phyloP scores from a whole-genome alignment of 345 rosid genomes.

The Arabis alpina region DNA sequence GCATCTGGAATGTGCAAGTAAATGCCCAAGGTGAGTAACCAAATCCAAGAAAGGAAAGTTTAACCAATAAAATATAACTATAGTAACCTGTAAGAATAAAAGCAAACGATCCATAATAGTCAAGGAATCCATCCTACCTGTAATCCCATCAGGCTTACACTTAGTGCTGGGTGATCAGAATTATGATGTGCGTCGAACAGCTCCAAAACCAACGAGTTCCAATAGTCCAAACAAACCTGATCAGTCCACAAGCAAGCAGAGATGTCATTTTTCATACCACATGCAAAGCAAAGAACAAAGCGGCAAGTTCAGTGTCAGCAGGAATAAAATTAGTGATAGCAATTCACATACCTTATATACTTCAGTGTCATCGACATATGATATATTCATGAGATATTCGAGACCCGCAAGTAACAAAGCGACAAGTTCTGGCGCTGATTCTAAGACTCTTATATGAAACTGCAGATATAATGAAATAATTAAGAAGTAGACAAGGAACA shows the following conservation, averaged over 20 bases:
- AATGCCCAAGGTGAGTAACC: constrained; percentile 27
- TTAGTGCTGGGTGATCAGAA: constrained; percentile 76
- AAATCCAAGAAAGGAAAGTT: constrained; percentile 24
- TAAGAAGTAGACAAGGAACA: constrained; percentile 16
- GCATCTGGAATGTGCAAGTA: constrained; percentile 55
- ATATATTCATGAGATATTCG: constrained; percentile 85
- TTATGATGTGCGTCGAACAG: constrained; percentile 86
- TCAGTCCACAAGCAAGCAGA: constrained; percentile 31
- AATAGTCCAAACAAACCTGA: constrained; percentile 99
- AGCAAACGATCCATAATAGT: not conserved
- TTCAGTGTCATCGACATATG: constrained; percentile 98
- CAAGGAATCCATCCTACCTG: constrained; percentile 57
- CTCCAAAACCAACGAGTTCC: constrained; percentile 92
- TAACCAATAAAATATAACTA: constrained; percentile 18
- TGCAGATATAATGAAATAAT: constrained; percentile 35
- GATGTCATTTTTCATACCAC: constrained; percentile 16
- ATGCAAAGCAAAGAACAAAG: not conserved
- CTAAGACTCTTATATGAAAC: constrained; percentile 87
- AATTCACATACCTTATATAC: constrained; percentile 84
- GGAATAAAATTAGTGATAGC: not conserved
- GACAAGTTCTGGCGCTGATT: constrained; percentile 70
- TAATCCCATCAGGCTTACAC: constrained; percentile 76
- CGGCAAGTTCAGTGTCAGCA: too few species aligned
- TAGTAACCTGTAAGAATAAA: not conserved
- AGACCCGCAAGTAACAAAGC: constrained; percentile 75